Evolutionary conservation across 164 flowering plant species (phyloP), one percentile per base, ranked within the genome.

Genomic region (Vitis riparia): DNA sequence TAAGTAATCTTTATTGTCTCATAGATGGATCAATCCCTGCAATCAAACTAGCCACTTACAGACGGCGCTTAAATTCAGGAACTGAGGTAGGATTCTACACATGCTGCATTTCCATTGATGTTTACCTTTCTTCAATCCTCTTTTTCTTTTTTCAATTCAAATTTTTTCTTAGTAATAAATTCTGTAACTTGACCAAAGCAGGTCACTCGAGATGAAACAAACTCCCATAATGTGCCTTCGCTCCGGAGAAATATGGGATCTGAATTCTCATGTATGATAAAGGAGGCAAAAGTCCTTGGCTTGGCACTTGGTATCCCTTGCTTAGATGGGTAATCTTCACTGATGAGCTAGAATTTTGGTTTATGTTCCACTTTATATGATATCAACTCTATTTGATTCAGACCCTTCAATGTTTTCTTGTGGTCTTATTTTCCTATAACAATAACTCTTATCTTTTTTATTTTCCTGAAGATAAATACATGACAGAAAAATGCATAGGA

Each of bases 11-110:
- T 68, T 69, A 19, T 60, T 3, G n/a, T 62, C 56, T 23, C 70
- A 14, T 72, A 94, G 99, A 93, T 91, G 99, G 99, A 62, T 82
- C 96, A 0, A 88, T 95, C 72, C 99, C 99, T 51, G 91, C 89
- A 14, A 83, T 93, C 75, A 95, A 95, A 73, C 67, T 91, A 66
- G 77, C 92, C 23, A 84, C 99, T 64, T 95, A 95, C 71, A 86
- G 89, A 68, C 83, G 81, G 51, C 89, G 97, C 29, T 80, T 95
- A 77, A 91, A 91, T 53, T 67, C 83, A 8, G 79, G 72, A 69
- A 72, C 16, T 66, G 93, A 89, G 95, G 97, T 89, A 72, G 61
- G 59, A 32, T 50, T 55, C 55, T 63, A 53, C 59, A 11, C 47
- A 0, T 72, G 37, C 3, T 5, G 58, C 10, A 12, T n/a, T 53